Percentiles rank a stretch among this genome's conserved stretches.
phyloP scores from a whole-genome alignment of 2,329 filamentous ascomycete species.

The Arthroderma sp. region DNA sequence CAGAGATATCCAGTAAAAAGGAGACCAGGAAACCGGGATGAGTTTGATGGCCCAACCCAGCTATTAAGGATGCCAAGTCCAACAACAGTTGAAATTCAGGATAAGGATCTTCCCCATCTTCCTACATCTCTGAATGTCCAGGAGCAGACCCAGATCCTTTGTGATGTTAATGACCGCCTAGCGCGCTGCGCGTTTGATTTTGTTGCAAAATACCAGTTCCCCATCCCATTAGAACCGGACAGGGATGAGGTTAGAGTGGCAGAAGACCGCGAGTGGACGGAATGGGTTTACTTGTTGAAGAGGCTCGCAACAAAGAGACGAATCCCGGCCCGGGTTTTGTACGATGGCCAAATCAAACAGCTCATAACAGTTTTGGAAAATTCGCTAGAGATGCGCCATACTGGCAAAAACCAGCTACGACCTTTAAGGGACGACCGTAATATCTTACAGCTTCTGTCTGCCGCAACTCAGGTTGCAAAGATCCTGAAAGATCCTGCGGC shows the following conservation, averaged over 20 bases:
- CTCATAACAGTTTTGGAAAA: slow-evolving; percentile 81
- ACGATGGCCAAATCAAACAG: slow-evolving; percentile 84
- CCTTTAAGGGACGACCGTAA: slow-evolving; percentile 81
- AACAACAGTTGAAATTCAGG: slow-evolving; percentile 60
- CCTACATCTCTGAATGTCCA: slow-evolving; percentile 70
- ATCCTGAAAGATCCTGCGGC: slow-evolving; percentile 72
- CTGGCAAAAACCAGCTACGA: slow-evolving; percentile 68
- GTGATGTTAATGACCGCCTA: slow-evolving; percentile 68
- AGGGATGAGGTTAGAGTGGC: slow-evolving; percentile 64
- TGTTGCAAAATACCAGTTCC: slow-evolving; percentile 81
- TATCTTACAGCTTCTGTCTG: slow-evolving; percentile 74
- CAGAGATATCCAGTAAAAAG: slow-evolving; percentile 37
- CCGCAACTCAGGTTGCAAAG: slow-evolving; percentile 75
- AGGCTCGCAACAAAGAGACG: slow-evolving; percentile 72
- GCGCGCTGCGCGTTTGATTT: slow-evolving; percentile 83
- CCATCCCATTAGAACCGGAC: slow-evolving; percentile 69
- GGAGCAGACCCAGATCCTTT: slow-evolving; percentile 71
- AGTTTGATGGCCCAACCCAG: slow-evolving; percentile 80
- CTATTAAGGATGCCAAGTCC: slow-evolving; percentile 60
- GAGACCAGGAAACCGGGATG: slow-evolving; percentile 67
- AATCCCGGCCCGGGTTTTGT: slow-evolving; percentile 70
- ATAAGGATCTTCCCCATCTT: slow-evolving; percentile 66
- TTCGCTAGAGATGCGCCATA: slow-evolving; percentile 75
- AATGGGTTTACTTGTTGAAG: slow-evolving; percentile 82
- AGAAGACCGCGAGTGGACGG: slow-evolving; percentile 74